Evolutionary conservation across 1,139 yeast species (phyloP).

Genomic region (Diutina ranongensis): DNA sequence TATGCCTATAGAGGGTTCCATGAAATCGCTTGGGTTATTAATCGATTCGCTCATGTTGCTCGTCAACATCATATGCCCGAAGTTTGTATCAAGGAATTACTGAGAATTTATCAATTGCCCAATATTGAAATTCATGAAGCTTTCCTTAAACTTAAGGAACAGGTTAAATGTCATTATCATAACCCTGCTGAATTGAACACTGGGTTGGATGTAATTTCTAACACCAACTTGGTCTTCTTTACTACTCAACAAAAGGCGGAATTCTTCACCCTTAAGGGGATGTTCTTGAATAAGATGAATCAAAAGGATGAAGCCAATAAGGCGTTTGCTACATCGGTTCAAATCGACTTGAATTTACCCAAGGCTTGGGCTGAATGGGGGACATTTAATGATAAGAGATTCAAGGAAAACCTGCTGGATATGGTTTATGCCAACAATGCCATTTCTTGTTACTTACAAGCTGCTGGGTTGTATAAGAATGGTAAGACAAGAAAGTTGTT

Average conservation of each 20-base stretch:
- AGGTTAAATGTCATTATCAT: conserved; percentile 95
- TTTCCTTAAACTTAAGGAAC: conserved; percentile 86
- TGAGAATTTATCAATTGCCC: conserved; percentile 90
- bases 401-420: conserved; percentile 76
- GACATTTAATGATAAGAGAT: conserved; percentile 77
- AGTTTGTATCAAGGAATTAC: conserved; percentile 85
- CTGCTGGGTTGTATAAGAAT: conserved; percentile 91
- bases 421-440: conserved; percentile 88
- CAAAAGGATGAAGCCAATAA: conserved; percentile 93
- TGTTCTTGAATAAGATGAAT: conserved; percentile 86
- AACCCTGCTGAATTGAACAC: conserved; percentile 79
- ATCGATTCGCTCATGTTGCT: conserved; percentile 96
- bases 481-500: conserved; percentile 81
- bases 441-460: conserved; percentile 89
- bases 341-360: conserved; percentile 83
- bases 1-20: conserved; percentile 96
- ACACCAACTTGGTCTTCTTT: conserved; percentile 89
- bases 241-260: conserved; percentile 98
- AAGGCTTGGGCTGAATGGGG: conserved; percentile 99
- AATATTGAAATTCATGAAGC: conserved; percentile 98
- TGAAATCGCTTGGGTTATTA: conserved; percentile 98
- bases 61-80: conserved; percentile 95
- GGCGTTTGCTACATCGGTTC: conserved; percentile 96
- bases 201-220: conserved; percentile 92
- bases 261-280: conserved; percentile 92